Evolutionary conservation across 495 filamentous ascomycete genomes (phyloP).

Genomic region (Pseudevernia furfuracea): DNA sequence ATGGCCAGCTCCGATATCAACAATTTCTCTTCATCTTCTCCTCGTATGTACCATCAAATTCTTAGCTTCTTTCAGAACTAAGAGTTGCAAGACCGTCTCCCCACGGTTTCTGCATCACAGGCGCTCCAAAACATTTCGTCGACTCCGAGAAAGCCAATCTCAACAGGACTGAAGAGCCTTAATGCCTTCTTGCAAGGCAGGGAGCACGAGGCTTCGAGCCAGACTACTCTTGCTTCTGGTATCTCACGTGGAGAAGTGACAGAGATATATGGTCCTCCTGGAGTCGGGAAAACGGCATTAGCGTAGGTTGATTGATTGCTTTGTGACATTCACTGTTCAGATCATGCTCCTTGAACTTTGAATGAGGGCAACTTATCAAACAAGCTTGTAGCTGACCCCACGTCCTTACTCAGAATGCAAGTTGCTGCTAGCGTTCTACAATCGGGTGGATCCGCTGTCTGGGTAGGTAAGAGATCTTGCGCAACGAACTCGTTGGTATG

Average conservation of each 20-base stretch:
- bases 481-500: not conserved
- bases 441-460: slow-evolving; percentile 60
- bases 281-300: slow-evolving; percentile 78
- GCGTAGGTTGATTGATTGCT: slow-evolving; percentile 46
- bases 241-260: slow-evolving; percentile 71
- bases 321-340: not conserved
- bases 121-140: slow-evolving; percentile 59
- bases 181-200: slow-evolving; percentile 43
- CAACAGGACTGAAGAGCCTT: slow-evolving; percentile 58
- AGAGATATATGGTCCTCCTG: slow-evolving; percentile 84
- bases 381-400: slow-evolving; percentile 16
- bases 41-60: slow-evolving; percentile 20
- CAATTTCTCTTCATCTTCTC: slow-evolving; percentile 27
- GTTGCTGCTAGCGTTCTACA: slow-evolving; percentile 55
- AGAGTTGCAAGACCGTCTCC: slow-evolving; percentile 46
- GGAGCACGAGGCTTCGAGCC: not conserved
- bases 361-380: not conserved
- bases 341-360: not conserved
- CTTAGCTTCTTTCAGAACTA: not conserved
- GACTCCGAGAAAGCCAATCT: slow-evolving; percentile 44
- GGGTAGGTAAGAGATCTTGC: slow-evolving; percentile 63
- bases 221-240: slow-evolving; percentile 36
- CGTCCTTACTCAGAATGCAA: slow-evolving; percentile 48
- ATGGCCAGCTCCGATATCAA: slow-evolving; percentile 22
- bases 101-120: slow-evolving; percentile 83